Base-by-base conservation (phyloP, 768 basidiomycete genomes). In the Asterophora parasitica region DNA sequence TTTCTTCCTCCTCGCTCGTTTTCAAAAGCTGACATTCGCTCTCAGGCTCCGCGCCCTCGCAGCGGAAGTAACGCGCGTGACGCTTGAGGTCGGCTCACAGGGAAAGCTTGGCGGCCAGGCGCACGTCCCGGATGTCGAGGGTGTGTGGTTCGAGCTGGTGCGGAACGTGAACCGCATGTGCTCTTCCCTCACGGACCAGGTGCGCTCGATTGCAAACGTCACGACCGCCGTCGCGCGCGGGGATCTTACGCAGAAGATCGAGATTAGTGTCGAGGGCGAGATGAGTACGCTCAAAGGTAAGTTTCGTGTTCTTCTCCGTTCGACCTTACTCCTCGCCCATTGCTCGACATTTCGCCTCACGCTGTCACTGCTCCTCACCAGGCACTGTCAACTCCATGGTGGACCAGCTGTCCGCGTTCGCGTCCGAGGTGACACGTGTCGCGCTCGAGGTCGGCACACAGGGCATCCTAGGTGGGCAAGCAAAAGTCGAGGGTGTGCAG, bases 351-450 rank as follows among this genome's bases (percentile, higher is more conserved):
- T 23, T 23, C 23, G 23, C 23, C 23, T 6, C 6, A 23, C n/a
- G n/a, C n/a, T n/a, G n/a, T n/a, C n/a, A n/a, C n/a, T n/a, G n/a
- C 34, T 61, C 36, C 23, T 1, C 30, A 19, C 12, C 26, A 73
- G 71, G 78, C 16, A 91, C 88, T 9, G 88, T 92, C 54, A 94
- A 94, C 59, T 85, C 84, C n/a, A 96, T 96, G 92, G 90, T 94
- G 62, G 90, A 91, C 62, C 87, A 88, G 47, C 65, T 94, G 54
- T 83, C 86, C 56, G 88, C 86, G 4, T 94, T 94, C 61, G 88
- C 91, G 11, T 81, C 79, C 2, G 91, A 93, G 53, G 81, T 88
- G 23, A 88, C 83, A 4, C 75, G 88, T 53, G 86, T 95, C 40
- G 90, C 92, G 1, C 66, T 89, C 61, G 91, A 93, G 57, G 91